Base-by-base conservation (phyloP, 176 grass and related monocot species). In the Alloteropsis semialata region DNA sequence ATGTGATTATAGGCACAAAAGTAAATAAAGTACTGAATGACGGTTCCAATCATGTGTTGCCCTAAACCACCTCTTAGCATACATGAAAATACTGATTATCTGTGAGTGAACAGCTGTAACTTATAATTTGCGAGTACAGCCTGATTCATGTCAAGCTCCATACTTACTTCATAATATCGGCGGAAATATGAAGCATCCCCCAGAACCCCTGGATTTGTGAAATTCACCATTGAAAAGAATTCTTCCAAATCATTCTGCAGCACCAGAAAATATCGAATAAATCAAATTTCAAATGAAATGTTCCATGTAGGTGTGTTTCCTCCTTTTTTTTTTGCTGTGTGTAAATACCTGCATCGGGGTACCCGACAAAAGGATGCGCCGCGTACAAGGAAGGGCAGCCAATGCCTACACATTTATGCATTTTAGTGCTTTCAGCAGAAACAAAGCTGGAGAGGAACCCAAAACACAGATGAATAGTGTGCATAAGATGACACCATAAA, bases 191-290 rank as follows among this genome's bases (percentile, higher is more conserved):
- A 51, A 28, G 80, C 91, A 72, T 95, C 90, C 62, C 92, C 92
- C 51, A 98, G 74, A 90, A 95, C 69, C 77, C 92, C 96, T 90
- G 92, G 88, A 87, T 98, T 98, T 76, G 96, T 98, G 83, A 98
- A 98, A 82, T 98, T 95, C 62, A 93, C 92, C 96, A 98, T 95
- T 74, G 96, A 80, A 90, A 95, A 98, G 55, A 98, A 98, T 77
- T 98, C 96, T 81, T 95, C 96, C 42, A 98, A 48, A 93, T 98
- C 96, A 93, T 98, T 98, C 96, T 98, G 87, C 77, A 38, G 7
- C 30, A 83, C n/a, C 50, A 25, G 13, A 59, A 60, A 36, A 74
- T 81, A 89, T 25, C 27, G n/a, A 69, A 57, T 66, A n/a, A 21
- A 37, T 33, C 58, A 69, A 87, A 29, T 18, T 71, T 55, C 57